Percentiles rank a stretch among this genome's conserved stretches.
These are phyloP conservation scores for Sporobolus alterniflorus DNA, from an alignment of 202 grass and related monocot species.

Conservation along the genomic window DNA sequence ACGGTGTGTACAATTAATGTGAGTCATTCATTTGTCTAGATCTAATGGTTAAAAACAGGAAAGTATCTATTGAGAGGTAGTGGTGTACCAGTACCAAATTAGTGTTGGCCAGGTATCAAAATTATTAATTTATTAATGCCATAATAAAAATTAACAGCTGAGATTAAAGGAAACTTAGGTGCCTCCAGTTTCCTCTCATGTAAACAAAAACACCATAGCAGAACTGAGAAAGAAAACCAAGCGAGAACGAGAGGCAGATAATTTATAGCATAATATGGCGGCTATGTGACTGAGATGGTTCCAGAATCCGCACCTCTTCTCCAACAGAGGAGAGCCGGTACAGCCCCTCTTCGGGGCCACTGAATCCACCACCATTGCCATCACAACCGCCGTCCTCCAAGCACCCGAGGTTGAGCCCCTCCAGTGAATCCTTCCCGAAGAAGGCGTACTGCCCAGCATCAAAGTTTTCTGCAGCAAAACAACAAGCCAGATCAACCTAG, in stretches of 20 bases:
- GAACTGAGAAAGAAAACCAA: no score
- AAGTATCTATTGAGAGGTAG: no score
- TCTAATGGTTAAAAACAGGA: no score
- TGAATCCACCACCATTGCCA: slow-evolving; percentile 55
- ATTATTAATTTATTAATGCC: no score
- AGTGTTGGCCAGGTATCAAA: no score
- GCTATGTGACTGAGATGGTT: slow-evolving; percentile 1
- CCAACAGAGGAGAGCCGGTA: slow-evolving; percentile 63
- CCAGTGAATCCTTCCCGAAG: slow-evolving; percentile 72
- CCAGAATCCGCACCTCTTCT: slow-evolving; percentile 63
- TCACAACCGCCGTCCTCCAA: slow-evolving; percentile 57
- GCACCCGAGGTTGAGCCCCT: slow-evolving; percentile 68
- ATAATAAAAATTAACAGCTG: no score
- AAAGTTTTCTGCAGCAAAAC: slow-evolving; percentile 69
- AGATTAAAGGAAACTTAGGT: no score
- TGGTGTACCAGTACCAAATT: no score
- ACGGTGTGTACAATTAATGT: no score
- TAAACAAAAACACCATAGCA: no score
- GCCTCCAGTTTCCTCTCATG: no score
- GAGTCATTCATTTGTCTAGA: no score
- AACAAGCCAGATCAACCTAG: slow-evolving; percentile 22
- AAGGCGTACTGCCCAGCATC: slow-evolving; percentile 90
- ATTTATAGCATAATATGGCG: slow-evolving; percentile 9
- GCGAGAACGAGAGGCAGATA: background rate
- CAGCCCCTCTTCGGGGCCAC: slow-evolving; percentile 51